Percentiles rank a stretch among this genome's conserved stretches.
Evolutionary conservation across 495 filamentous ascomycete genomes (phyloP).

Genomic region (Aspergillus funiculosus): DNA sequence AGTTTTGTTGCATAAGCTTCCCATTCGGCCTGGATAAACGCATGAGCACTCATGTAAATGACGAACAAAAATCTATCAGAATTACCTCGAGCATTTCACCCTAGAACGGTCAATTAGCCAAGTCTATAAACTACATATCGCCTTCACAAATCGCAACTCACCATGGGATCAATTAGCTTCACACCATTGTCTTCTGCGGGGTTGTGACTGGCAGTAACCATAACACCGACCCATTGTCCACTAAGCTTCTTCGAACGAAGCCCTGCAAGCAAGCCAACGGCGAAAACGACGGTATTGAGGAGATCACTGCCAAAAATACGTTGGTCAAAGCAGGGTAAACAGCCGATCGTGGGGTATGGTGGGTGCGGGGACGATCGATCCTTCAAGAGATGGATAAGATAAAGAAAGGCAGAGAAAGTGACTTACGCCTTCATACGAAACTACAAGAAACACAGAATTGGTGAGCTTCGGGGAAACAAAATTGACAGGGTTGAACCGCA

Average conservation of each 20-base stretch:
- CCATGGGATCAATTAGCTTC: constrained; percentile 95
- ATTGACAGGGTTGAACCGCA: constrained; percentile 4
- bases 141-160: constrained; percentile 32
- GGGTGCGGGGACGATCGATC: constrained; percentile 35
- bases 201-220: constrained; percentile 99
- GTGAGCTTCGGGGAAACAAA: constrained; percentile 19
- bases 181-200: constrained; percentile 95
- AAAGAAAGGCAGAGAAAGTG: neutral
- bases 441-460: constrained; percentile 30
- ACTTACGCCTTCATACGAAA: constrained; percentile 78
- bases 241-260: constrained; percentile 86
- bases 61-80: neutral
- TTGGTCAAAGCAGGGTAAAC: constrained; percentile 33
- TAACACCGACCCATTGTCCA: constrained; percentile 89
- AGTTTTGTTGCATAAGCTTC: constrained; percentile 80
- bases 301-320: constrained; percentile 31
- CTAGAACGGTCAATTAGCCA: constrained; percentile 29
- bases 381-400: constrained; percentile 13
- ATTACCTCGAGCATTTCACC: constrained; percentile 91
- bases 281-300: constrained; percentile 86
- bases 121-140: neutral
- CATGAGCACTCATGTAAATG: neutral
- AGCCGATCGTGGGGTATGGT: constrained; percentile 32
- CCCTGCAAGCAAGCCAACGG: constrained; percentile 81
- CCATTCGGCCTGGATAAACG: constrained; percentile 59